Conservation (phyloP, 257 asterid species). For the Scutellaria minor region DNA sequence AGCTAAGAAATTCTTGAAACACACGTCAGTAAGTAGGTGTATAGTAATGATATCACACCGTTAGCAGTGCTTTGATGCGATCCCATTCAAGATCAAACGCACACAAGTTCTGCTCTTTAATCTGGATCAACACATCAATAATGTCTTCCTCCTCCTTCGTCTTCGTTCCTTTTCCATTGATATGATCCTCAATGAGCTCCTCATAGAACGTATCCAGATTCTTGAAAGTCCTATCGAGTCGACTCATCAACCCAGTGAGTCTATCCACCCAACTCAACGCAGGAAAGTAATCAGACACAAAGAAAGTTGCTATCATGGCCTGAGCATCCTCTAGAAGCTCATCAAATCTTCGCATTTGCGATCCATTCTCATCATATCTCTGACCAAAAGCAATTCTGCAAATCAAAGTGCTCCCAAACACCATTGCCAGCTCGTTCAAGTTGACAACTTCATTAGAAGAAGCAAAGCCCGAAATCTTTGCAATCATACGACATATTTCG, state of each 20-base stretch:
- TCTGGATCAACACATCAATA: conserved; percentile 18
- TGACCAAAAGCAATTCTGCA: conserved; percentile 19
- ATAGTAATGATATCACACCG: not conserved
- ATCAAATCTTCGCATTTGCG: conserved; percentile 27
- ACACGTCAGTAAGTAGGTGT: no score
- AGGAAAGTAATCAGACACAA: conserved; percentile 35
- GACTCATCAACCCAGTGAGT: conserved; percentile 1
- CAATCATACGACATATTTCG: conserved; percentile 4
- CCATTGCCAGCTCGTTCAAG: conserved; percentile 20
- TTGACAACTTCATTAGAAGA: not conserved
- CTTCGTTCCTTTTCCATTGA: not conserved
- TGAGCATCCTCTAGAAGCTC: conserved; percentile 27
- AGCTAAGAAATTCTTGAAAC: no score
- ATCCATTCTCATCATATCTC: not conserved
- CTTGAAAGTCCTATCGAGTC: not conserved
- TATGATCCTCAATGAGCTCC: conserved; percentile 32
- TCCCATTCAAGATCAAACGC: not conserved
- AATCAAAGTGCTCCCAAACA: not conserved
- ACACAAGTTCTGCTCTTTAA: not conserved
- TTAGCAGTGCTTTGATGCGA: conserved; percentile 18
- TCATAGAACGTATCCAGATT: conserved; percentile 30
- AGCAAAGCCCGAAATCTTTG: not conserved
- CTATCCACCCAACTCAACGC: conserved; percentile 32
- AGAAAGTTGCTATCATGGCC: not conserved
- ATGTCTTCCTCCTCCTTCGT: conserved; percentile 5